These are phyloP conservation scores for Pleodorina starrii DNA, from an alignment of 139 green algal species.

Conservation along the genomic window DNA sequence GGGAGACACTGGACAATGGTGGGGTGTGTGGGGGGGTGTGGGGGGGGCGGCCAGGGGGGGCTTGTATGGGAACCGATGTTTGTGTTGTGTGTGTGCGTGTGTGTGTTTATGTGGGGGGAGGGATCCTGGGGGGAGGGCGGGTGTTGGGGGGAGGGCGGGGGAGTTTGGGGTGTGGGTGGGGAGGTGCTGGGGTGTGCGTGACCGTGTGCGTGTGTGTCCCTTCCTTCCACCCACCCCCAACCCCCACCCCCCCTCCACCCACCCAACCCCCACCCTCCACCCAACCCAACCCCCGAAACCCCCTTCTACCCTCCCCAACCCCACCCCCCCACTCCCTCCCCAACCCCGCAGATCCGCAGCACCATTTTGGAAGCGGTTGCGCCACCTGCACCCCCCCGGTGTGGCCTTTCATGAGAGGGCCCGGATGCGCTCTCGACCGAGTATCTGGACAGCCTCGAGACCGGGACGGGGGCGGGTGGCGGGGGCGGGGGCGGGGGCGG, in stretches of 20 bases:
- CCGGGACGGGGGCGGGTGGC: not conserved
- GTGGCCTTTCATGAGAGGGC: constrained; percentile 38
- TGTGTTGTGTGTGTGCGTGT: not conserved
- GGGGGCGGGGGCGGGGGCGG: not conserved
- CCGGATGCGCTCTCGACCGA: constrained; percentile 18
- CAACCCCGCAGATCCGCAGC: not conserved
- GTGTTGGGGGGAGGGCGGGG: not conserved
- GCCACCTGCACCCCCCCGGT: constrained; percentile 25
- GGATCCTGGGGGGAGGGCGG: not conserved
- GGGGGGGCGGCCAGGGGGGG: too few relatives aligned
- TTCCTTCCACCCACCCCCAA: not conserved
- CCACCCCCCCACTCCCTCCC: not conserved
- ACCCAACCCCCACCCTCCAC: not conserved
- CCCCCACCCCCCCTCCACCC: not conserved
- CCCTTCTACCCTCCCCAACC: not conserved
- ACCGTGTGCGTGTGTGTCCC: not conserved
- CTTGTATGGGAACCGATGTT: not conserved
- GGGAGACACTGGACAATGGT: constrained; percentile 64
- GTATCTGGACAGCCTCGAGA: too few relatives aligned
- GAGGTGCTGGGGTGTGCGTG: not conserved
- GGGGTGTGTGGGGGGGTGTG: not conserved
- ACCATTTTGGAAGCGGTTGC: constrained; percentile 52
- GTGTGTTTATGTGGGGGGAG: not conserved
- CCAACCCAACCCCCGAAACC: not conserved
- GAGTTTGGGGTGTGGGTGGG: not conserved